Base-by-base conservation (phyloP, 1,139 yeast species). In the Zygotorulaspora mrakii region DNA sequence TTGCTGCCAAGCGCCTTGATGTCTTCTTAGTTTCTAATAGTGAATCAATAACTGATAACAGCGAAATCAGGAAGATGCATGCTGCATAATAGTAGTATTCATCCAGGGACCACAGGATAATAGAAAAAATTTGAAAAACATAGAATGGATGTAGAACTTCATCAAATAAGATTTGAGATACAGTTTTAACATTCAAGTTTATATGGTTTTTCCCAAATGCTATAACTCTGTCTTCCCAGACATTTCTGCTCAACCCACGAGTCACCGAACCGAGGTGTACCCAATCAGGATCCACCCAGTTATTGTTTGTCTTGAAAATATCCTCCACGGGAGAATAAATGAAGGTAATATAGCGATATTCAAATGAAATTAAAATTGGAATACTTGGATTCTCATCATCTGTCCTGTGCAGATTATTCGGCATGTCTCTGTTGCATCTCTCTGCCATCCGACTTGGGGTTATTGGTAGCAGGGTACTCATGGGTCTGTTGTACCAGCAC, bases 101-200 rank as follows among this genome's bases (percentile, higher is more conserved):
- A 60, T 91, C 99, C 24, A 87, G 78, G 11, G 88, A 73, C 99
- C 99, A 91, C 33, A 91, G 69, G 25, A 88, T 68, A 42, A 91
- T 83, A 2, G 96, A 88, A 58, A 91, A 89, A 1, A 91, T 81
- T 64, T 94, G 98, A 61, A 91, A 91, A 28, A 94, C 74, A 59
- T 94, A 91, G 59, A 91, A 91, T 1, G 98, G 98, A 61, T 91
- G 98, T 37, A 91, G 67, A 0, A 87, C 87, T 62, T 94, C 98
- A 55, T 88, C 95, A 21, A 83, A 69, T 35, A 94, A 69, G 35
- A 94, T 71, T 55, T 79, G 78, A 0, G 68, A 26, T 1, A 78
- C 69, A 0, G 89, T 61, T 48, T 88, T 91, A 47, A 85, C 94
- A 42, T 79, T 78, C 50, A 91, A 77, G 44, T 82, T 84, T 42